Percentiles rank a stretch among this genome's conserved stretches.
Conservation (phyloP, 331 rosid species). For the Rosa hybrid region DNA sequence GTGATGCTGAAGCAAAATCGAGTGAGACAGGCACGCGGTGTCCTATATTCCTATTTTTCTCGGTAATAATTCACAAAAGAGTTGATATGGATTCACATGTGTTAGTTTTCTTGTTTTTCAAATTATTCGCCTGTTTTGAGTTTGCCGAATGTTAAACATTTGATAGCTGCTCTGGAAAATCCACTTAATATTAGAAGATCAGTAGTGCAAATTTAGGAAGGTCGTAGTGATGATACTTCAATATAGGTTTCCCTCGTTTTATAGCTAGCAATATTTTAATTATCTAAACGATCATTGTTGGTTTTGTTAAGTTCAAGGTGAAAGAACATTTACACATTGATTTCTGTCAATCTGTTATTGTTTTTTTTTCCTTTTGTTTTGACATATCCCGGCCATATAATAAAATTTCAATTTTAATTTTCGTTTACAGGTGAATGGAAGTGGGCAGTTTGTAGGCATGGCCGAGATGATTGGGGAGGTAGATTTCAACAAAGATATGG, state of each 20-base stretch:
- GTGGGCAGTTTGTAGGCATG: constrained; percentile 85
- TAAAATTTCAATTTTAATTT: constrained; percentile 6
- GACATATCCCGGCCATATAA: background rate
- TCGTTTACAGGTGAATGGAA: constrained; percentile 66
- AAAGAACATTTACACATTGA: background rate
- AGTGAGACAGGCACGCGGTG: constrained; percentile 47
- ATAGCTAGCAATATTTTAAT: background rate
- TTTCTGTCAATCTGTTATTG: constrained; percentile 5
- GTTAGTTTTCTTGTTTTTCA: background rate
- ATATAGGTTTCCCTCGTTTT: background rate
- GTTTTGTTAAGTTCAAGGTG: background rate
- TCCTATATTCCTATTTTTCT: constrained; percentile 89
- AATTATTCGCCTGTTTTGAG: background rate
- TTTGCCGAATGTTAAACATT: background rate
- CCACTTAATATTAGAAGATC: background rate
- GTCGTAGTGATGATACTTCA: background rate
- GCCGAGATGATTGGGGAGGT: constrained; percentile 84
- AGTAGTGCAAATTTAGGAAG: background rate
- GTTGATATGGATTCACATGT: background rate
- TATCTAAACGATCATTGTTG: background rate
- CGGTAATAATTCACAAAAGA: constrained; percentile 45
- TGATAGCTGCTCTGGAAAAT: background rate
- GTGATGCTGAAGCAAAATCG: constrained; percentile 54
- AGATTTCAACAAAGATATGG: constrained; percentile 76
- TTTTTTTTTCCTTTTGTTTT: background rate